These are phyloP conservation scores for Mucor irregularis DNA, from an alignment of 371 early-diverging fungal species.

Conservation along the genomic window DNA sequence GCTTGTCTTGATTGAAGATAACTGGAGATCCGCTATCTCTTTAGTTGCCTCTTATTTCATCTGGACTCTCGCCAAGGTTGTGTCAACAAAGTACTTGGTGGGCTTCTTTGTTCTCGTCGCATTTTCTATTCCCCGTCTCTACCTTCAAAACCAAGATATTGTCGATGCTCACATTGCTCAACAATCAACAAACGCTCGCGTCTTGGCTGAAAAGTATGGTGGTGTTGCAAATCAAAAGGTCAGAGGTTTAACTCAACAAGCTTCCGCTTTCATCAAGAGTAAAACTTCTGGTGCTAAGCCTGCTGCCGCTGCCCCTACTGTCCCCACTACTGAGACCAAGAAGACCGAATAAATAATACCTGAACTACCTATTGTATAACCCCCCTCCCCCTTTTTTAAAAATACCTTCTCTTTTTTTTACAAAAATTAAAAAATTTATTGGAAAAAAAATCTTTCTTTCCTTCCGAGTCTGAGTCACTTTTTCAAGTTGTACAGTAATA, in stretches of 20 bases:
- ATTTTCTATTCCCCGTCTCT: conserved; percentile 54
- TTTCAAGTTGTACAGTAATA: too few relatives aligned
- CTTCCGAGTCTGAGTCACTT: too few relatives aligned
- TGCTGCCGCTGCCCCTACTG: neutral
- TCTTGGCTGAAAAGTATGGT: conserved; percentile 35
- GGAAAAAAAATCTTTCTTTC: too few relatives aligned
- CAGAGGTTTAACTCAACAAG: conserved; percentile 18
- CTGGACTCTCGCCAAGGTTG: conserved; percentile 59
- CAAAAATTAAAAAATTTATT: neutral
- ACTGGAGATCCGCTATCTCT: conserved; percentile 48
- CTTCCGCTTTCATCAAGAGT: conserved; percentile 6
- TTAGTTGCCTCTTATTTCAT: conserved; percentile 48
- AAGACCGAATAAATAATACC: conserved; percentile 16
- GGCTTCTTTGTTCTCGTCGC: conserved; percentile 47
- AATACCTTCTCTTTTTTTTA: too few relatives aligned
- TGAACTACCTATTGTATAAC: too few relatives aligned
- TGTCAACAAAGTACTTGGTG: conserved; percentile 56
- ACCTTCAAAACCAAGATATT: conserved; percentile 53
- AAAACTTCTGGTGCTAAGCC: conserved; percentile 2
- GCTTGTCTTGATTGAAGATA: conserved; percentile 56
- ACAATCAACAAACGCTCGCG: conserved; percentile 29
- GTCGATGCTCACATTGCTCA: conserved; percentile 54
- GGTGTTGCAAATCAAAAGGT: conserved; percentile 33
- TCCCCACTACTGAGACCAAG: neutral
- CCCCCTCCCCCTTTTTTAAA: too few relatives aligned